phyloP scores from a whole-genome alignment of 176 grass and related monocot species.

The Oropetium thomaeum region DNA sequence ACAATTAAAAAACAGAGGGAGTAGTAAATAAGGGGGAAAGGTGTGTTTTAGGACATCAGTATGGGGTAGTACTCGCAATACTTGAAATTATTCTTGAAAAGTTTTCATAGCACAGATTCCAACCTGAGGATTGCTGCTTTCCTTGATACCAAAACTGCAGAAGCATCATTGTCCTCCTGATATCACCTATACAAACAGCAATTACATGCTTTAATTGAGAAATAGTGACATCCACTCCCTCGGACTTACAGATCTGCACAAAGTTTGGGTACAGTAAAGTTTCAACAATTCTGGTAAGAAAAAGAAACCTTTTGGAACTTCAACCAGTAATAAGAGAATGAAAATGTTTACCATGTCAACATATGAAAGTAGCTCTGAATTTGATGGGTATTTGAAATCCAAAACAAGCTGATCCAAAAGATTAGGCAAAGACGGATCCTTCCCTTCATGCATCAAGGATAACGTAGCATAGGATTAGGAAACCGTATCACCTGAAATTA shows the following conservation, averaged over 20 bases:
- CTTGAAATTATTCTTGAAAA: background rate
- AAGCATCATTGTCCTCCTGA: constrained; percentile 72
- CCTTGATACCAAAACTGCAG: constrained; percentile 98
- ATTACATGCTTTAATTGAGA: constrained; percentile 58
- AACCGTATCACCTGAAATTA: constrained; percentile 19
- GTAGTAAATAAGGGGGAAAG: background rate
- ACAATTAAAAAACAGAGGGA: no score
- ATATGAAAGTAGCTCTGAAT: constrained; percentile 74
- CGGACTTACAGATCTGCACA: constrained; percentile 75
- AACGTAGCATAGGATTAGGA: constrained; percentile 25
- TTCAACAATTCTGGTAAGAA: constrained; percentile 16
- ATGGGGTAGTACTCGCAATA: background rate
- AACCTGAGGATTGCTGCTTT: constrained; percentile 45
- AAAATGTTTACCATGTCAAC: constrained; percentile 56
- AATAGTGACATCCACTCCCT: constrained; percentile 52
- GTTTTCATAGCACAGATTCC: constrained; percentile 6
- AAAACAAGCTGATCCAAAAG: constrained; percentile 67
- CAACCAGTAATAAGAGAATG: constrained; percentile 6
- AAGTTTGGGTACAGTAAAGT: constrained; percentile 26
- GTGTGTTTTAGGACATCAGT: constrained; percentile 6
- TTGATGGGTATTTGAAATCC: constrained; percentile 74
- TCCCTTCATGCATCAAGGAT: constrained; percentile 45
- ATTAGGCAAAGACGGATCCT: constrained; percentile 72
- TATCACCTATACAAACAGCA: constrained; percentile 68
- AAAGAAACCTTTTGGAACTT: background rate